phyloP scores from a whole-genome alignment of 257 asterid genomes.

The Nicotiana sylvestris region DNA sequence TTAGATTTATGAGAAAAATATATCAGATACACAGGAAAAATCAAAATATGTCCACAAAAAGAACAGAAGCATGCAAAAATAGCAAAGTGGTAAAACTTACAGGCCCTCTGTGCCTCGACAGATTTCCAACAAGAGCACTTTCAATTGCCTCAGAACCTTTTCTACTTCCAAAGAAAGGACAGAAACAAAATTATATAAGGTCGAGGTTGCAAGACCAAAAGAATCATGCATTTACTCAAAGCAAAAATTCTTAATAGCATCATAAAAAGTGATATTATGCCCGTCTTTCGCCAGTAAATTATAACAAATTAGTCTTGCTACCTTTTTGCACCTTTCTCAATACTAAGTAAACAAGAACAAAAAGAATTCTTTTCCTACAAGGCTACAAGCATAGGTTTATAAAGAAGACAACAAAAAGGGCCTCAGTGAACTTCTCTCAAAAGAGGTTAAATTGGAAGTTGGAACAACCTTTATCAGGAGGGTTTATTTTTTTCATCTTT shows the following conservation, averaged over 20 bases:
- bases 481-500: neutral
- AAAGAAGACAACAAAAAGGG: neutral
- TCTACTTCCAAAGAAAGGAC: conserved; percentile 35
- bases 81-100: conserved; percentile 45
- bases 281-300: neutral
- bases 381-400: neutral
- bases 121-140: conserved; percentile 57
- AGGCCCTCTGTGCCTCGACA: conserved; percentile 86
- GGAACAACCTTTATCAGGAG: neutral
- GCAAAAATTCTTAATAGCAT: neutral
- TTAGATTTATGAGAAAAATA: conserved; percentile 1
- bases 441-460: neutral
- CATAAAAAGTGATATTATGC: neutral
- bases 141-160: conserved; percentile 51
- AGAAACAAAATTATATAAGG: neutral
- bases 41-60: neutral
- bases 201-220: neutral
- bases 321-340: neutral
- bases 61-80: conserved; percentile 14
- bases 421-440: neutral
- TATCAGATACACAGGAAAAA: conserved; percentile 9
- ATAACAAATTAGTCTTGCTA: neutral
- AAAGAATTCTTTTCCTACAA: neutral
- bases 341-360: neutral
- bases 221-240: neutral